Percentiles rank a stretch among this genome's conserved stretches.
phyloP scores from a whole-genome alignment of 805 yeast species.

The Helenozyma baotianmanensis region DNA sequence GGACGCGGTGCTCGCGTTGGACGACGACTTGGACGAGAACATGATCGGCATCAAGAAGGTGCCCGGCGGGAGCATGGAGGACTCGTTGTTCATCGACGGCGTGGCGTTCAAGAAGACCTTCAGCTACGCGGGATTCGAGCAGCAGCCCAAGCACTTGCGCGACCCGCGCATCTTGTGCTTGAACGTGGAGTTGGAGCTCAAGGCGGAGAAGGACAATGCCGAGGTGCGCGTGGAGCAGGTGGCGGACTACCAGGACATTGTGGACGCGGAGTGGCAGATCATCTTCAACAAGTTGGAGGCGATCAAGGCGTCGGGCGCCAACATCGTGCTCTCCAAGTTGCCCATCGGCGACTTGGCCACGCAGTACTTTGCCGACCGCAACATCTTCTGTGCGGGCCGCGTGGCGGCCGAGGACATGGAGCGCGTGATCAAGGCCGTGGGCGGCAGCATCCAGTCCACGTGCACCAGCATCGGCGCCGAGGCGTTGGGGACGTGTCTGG shows the following conservation, averaged over 20 bases:
- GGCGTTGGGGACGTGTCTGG: constrained; percentile 49
- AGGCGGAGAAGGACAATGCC: constrained; percentile 98
- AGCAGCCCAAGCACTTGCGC: constrained; percentile 83
- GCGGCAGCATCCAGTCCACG: constrained; percentile 80
- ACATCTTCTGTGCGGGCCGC: constrained; percentile 96
- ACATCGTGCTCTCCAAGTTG: constrained; percentile 85
- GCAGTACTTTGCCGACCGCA: constrained; percentile 94
- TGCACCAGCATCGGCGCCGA: constrained; percentile 62
- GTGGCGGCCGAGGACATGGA: constrained; percentile 86
- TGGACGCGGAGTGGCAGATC: constrained; percentile 98
- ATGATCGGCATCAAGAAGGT: constrained; percentile 93
- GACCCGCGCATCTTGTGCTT: constrained; percentile 80
- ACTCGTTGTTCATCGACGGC: constrained; percentile 82
- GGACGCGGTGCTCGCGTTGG: constrained; percentile 86
- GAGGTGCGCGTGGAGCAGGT: constrained; percentile 96
- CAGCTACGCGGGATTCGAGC: constrained; percentile 97
- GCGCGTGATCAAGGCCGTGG: constrained; percentile 89
- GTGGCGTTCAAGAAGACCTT: constrained; percentile 97
- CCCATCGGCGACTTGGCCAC: constrained; percentile 99
- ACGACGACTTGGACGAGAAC: constrained; percentile 80
- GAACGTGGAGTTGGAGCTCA: constrained; percentile 91
- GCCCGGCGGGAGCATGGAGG: constrained; percentile 96
- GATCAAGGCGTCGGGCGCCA: constrained; percentile 80
- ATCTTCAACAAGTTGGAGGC: constrained; percentile 82
- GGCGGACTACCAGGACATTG: constrained; percentile 89